Evolutionary conservation across 2,329 filamentous ascomycete genomes (phyloP).

Genomic region (Colletotrichum sp.): DNA sequence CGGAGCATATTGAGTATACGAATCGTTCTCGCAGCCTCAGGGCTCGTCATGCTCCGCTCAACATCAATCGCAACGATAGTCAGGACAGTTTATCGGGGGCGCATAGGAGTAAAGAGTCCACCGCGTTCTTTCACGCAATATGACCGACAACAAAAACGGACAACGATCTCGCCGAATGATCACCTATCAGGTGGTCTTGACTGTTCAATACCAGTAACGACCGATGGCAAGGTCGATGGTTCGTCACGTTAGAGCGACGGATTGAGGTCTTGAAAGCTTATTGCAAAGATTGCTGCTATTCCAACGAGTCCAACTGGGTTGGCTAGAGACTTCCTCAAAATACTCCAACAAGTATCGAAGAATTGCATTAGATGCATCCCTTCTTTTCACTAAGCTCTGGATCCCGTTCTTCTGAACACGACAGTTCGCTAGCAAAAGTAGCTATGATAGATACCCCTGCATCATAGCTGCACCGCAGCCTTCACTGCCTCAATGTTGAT

Average conservation of each 20-base stretch:
- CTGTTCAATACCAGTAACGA: not conserved
- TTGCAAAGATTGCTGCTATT: not conserved
- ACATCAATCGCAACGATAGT: not conserved
- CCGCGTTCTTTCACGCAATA: not conserved
- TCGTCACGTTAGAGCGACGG: not conserved
- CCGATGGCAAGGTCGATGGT: not conserved
- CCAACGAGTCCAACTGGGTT: not conserved
- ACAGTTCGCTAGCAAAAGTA: not conserved
- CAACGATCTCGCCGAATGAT: not conserved
- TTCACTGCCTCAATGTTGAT: not conserved
- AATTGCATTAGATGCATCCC: not conserved
- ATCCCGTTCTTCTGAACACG: not conserved
- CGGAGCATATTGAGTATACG: not conserved
- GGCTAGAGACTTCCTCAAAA: not conserved
- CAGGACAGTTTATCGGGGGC: not conserved
- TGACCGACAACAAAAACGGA: not conserved
- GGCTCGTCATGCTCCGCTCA: not conserved
- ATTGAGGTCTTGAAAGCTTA: not conserved
- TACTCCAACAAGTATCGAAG: not conserved
- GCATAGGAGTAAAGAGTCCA: not conserved
- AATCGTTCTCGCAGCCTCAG: not conserved
- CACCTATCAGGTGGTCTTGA: not conserved
- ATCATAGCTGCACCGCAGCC: not conserved
- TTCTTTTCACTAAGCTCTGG: not conserved
- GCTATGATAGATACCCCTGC: not conserved